Conservation (phyloP, 2,329 filamentous ascomycete genomes). For the Colletotrichum gigasporum region DNA sequence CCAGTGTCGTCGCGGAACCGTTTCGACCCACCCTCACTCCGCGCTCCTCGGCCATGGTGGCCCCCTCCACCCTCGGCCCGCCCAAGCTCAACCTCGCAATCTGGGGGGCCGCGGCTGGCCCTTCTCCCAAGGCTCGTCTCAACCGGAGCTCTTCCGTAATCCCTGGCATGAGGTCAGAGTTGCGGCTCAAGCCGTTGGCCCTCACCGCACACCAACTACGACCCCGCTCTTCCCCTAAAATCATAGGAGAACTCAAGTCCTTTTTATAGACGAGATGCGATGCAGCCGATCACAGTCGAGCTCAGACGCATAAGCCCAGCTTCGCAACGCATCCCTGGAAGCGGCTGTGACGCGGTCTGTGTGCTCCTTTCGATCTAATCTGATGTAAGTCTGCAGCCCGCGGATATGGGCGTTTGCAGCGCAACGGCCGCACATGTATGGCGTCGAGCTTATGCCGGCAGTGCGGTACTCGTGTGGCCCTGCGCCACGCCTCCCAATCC, state of each 20-base stretch:
- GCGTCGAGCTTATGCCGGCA: background rate
- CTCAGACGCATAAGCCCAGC: background rate
- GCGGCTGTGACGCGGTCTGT: background rate
- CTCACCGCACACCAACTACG: background rate
- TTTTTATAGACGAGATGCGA: background rate
- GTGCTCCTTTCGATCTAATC: background rate
- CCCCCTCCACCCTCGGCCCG: slow-evolving; percentile 10
- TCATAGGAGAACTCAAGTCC: too few species aligned
- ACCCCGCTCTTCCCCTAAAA: background rate
- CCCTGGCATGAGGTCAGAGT: background rate
- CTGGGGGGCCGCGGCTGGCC: too few species aligned
- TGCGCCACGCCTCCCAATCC: background rate
- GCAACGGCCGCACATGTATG: background rate
- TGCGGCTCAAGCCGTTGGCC: slow-evolving; percentile 7
- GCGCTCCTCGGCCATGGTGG: background rate
- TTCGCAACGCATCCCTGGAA: background rate
- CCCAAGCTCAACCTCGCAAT: background rate
- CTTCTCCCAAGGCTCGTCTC: too few species aligned
- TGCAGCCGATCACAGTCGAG: background rate
- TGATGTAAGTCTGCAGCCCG: background rate
- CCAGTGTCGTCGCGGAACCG: slow-evolving; percentile 22
- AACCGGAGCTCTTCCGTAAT: background rate
- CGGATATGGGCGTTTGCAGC: too few species aligned
- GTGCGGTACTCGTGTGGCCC: too few species aligned
- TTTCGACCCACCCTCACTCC: slow-evolving; percentile 20